Evolutionary conservation across 208 protist species (phyloP).

Genomic region (Tritrichomonas musculus): DNA sequence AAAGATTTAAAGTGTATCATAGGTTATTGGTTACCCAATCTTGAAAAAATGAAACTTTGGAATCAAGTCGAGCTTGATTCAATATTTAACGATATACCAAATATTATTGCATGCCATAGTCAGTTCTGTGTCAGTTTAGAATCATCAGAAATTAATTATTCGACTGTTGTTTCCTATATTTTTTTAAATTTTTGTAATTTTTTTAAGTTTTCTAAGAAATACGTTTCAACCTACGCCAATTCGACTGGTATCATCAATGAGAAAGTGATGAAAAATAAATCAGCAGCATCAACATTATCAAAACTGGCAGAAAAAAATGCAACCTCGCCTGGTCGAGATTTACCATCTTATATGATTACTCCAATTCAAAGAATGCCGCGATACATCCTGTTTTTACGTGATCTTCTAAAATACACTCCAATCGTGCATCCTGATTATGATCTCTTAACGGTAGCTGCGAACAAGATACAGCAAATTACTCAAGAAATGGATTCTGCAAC

Average conservation of each 20-base stretch:
- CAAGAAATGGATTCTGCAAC: not conserved
- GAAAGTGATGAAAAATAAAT: not conserved
- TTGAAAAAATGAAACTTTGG: not conserved
- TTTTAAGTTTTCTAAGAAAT: not conserved
- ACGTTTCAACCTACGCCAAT: not conserved
- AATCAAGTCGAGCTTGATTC: not conserved
- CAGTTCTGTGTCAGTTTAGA: not conserved
- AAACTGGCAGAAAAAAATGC: not conserved
- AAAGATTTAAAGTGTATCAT: not conserved
- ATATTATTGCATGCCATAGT: not conserved
- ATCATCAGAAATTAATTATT: too few relatives aligned
- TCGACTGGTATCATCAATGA: not conserved
- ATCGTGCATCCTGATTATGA: not conserved
- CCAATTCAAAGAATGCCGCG: not conserved
- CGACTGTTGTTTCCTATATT: not conserved
- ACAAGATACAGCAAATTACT: not conserved
- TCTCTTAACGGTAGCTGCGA: not conserved
- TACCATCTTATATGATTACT: not conserved
- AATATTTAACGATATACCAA: not conserved
- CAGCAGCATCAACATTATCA: too few relatives aligned
- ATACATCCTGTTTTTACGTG: not conserved
- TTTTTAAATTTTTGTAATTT: not conserved
- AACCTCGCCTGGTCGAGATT: not conserved
- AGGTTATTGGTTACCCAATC: not conserved
- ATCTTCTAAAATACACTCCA: not conserved